phyloP scores from a whole-genome alignment of 2,329 filamentous ascomycete species.

The Aspergillus fumigatus region DNA sequence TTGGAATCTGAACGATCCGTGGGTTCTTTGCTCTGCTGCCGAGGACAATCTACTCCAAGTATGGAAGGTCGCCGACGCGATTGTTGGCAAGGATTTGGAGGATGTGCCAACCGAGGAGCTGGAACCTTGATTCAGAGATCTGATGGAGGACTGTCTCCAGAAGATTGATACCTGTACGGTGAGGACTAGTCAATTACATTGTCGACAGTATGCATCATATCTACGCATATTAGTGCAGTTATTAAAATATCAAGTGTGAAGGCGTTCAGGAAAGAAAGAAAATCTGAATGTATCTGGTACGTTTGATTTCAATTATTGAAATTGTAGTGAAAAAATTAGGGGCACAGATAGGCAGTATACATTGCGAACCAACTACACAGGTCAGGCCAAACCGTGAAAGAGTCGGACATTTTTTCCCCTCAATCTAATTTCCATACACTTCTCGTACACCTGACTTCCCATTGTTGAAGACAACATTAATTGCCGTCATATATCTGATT shows the following conservation, averaged over 20 bases:
- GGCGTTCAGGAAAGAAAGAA: not conserved
- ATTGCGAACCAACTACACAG: not conserved
- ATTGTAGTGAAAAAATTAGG: not conserved
- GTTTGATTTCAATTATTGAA: not conserved
- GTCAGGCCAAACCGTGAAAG: no score
- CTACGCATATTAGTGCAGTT: not conserved
- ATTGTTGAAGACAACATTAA: no score
- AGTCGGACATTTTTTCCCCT: no score
- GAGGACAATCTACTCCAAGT: conserved; percentile 97
- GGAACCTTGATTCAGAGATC: conserved; percentile 45
- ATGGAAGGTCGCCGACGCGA: conserved; percentile 80
- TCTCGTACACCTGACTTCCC: no score
- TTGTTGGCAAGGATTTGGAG: conserved; percentile 71
- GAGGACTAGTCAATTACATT: conserved; percentile 1
- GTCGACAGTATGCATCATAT: conserved; percentile 29
- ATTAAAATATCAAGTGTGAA: not conserved
- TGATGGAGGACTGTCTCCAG: conserved; percentile 36
- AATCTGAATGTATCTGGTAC: not conserved
- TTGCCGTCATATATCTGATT: no score
- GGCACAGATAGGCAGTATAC: not conserved
- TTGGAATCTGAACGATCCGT: conserved; percentile 96
- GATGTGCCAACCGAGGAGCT: conserved; percentile 74
- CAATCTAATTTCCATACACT: no score
- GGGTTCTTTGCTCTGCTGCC: conserved; percentile 91
- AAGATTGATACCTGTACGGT: conserved; percentile 28